A percentile compares a stretch with the other conserved stretches of the same genome.
phyloP scores from a whole-genome alignment of 768 basidiomycete genomes.

The Xerocomus spinulosus region DNA sequence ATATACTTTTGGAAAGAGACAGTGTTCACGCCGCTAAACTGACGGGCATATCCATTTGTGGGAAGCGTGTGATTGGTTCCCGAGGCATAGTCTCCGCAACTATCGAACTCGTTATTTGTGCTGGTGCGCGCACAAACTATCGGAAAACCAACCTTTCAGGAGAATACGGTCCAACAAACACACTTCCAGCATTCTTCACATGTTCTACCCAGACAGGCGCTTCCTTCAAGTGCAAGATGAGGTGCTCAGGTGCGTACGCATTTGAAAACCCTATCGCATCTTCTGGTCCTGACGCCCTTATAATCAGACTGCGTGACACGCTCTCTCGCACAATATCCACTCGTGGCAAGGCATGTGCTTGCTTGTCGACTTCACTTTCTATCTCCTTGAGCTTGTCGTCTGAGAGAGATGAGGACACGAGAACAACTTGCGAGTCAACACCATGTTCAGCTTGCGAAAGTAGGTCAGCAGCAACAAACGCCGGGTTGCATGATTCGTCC shows the following conservation, averaged over 20 bases:
- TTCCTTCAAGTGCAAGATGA: conserved; percentile 83
- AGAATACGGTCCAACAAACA: conserved; percentile 92
- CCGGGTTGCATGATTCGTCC: conserved; percentile 78
- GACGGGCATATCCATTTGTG: conserved; percentile 93
- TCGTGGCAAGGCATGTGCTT: conserved; percentile 81
- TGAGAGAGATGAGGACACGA: conserved; percentile 74
- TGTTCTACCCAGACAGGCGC: conserved; percentile 58
- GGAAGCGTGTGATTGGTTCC: conserved; percentile 99
- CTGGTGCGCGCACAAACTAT: background rate
- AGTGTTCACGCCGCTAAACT: conserved; percentile 98
- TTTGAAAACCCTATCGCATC: conserved; percentile 90
- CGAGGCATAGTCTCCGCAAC: conserved; percentile 97
- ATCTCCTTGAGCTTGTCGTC: conserved; percentile 61
- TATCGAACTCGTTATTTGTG: conserved; percentile 30
- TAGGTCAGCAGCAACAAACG: conserved; percentile 94
- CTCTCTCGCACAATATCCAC: conserved; percentile 90
- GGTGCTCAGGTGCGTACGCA: conserved; percentile 97
- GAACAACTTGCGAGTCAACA: conserved; percentile 95
- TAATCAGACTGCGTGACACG: conserved; percentile 85
- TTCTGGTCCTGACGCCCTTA: conserved; percentile 58
- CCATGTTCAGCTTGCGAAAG: conserved; percentile 98
- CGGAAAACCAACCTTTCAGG: conserved; percentile 78
- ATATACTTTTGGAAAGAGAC: conserved; percentile 98
- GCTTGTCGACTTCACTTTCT: conserved; percentile 79
- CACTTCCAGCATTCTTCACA: conserved; percentile 91